phyloP scores from a whole-genome alignment of 257 asterid genomes.

The Buddleja alternifolia region DNA sequence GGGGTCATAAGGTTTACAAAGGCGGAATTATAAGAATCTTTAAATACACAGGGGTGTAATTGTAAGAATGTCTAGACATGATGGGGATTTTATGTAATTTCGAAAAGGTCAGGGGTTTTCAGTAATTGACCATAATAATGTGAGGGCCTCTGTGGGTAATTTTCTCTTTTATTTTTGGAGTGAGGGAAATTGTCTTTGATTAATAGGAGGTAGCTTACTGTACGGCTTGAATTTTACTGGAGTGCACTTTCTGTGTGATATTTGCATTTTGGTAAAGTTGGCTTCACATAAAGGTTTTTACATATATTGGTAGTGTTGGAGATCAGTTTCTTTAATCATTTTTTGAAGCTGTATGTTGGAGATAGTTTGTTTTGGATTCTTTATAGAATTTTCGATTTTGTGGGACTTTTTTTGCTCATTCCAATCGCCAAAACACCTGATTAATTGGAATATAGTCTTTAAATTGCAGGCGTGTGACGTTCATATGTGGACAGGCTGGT shows the following conservation, averaged over 20 bases:
- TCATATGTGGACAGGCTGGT: conserved; percentile 78
- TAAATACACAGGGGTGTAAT: too few species aligned
- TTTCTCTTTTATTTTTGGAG: conserved; percentile 16
- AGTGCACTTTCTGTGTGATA: background rate
- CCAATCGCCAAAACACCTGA: background rate
- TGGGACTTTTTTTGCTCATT: background rate
- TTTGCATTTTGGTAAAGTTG: background rate
- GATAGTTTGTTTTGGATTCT: background rate
- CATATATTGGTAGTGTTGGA: background rate
- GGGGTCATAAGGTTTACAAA: too few species aligned
- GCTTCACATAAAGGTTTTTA: background rate
- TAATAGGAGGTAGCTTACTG: background rate
- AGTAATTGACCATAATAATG: too few species aligned
- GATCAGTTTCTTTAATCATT: too few species aligned
- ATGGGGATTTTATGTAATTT: too few species aligned
- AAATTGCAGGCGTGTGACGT: conserved; percentile 66
- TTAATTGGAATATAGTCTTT: background rate
- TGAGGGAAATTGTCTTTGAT: background rate
- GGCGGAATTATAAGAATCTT: too few species aligned
- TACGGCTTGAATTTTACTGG: background rate
- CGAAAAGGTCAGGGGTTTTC: too few species aligned
- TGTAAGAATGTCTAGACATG: too few species aligned
- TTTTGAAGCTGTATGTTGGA: too few species aligned
- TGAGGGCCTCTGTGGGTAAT: too few species aligned
- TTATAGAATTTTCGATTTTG: background rate